Evolutionary conservation across 306 rosid genomes (phyloP).

Genomic region (Arachis stenosperma): DNA sequence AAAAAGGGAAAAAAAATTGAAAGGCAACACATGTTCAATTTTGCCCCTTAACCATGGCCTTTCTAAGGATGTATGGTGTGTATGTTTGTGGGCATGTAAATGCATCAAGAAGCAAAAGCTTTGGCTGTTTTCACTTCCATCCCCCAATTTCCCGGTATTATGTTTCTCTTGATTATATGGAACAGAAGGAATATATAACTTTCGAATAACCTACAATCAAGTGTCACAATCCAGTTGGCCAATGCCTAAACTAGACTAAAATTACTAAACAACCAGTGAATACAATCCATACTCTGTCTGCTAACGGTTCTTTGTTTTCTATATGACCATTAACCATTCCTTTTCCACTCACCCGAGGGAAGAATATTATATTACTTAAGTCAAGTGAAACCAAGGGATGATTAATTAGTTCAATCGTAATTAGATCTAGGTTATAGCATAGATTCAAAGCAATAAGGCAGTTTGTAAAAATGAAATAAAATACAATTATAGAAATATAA

Average conservation of each 20-base stretch:
- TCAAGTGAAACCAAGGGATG: too few species aligned
- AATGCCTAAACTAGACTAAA: not conserved
- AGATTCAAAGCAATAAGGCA: conserved; percentile 20
- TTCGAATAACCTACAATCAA: not conserved
- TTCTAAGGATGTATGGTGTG: not conserved
- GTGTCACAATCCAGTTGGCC: not conserved
- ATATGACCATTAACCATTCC: not conserved
- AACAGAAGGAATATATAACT: too few species aligned
- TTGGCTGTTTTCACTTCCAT: not conserved
- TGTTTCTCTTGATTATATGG: not conserved
- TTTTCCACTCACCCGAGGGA: not conserved
- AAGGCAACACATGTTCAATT: not conserved
- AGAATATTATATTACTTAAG: too few species aligned
- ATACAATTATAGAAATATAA: conserved; percentile 30
- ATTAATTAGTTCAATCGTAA: not conserved
- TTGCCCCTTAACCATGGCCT: conserved; percentile 7
- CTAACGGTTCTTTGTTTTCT: not conserved
- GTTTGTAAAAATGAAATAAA: not conserved
- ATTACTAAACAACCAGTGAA: not conserved
- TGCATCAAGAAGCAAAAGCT: not conserved
- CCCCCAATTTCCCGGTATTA: not conserved
- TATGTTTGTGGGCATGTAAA: not conserved
- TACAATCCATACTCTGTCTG: not conserved
- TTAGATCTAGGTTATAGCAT: not conserved
- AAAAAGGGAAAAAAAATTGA: not conserved